Base-by-base conservation (phyloP, 352 stramenopile species). In the Pelagophyceae sp. region DNA sequence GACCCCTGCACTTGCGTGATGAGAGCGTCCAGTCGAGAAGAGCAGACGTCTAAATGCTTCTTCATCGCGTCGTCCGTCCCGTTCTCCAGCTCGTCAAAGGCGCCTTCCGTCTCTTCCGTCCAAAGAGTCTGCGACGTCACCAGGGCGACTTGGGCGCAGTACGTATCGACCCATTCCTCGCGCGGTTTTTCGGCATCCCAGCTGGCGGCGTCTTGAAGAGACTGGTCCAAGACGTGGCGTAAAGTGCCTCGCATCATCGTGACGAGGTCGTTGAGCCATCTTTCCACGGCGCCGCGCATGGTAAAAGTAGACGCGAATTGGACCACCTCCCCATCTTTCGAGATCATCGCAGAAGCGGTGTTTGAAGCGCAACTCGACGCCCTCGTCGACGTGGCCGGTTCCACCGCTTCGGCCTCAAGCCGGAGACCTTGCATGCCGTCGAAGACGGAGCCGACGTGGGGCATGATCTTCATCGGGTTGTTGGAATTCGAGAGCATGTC, bases 401-500 rank as follows among this genome's bases (percentile, higher is more conserved):
- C 45, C 11, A 11, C 23, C 3, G 20, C 51, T 15, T 71, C 79
- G 45, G 82, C 54, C 35, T 80, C 75, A 33, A 87, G 80, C 23
- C 77, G 70, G 0, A 87, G 76, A 20, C 74, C 76, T 17, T 79
- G 81, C 65, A 96, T 93, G 11, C 90, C 91, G 38, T 96, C 91
- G 77, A 96, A 97, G 67, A 92, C 92, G 69, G 94, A 92, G 15
- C 90, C 89, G 60, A 97, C 88, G 78, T 96, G 91, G 19, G 89
- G 89, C 79, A 94, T 83, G 29, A 97, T 86, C 11, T 90, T 89
- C 1, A 88, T 86, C 15, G 92, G 92, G 0, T 82, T 78, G 65
- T 94, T 96, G 0, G 91, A 90, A 78, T 97, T 95, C 11, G 89
- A 95, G 38, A 94, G 81, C 54, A 96, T 96, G 50, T 96, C 91